Evolutionary conservation across 345 rosid species (phyloP), one percentile per base, ranked within the genome.

Genomic region (Arabidopsis arenosa): DNA sequence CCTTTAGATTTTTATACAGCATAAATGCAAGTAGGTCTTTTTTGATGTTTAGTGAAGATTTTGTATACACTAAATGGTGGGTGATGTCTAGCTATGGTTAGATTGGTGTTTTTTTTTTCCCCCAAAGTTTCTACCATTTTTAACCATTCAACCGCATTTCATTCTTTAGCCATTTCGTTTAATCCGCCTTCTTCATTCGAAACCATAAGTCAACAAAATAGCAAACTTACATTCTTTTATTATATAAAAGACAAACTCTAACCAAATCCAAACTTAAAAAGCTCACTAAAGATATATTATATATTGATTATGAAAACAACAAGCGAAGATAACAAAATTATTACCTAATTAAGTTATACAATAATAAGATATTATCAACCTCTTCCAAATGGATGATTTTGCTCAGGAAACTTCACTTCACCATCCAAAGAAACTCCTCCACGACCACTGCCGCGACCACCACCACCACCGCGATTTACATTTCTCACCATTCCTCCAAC

Each of bases 401-500:
- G 64, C 65, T 73, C 77, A 17, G 53, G 74, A 61, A 60, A 73
- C 39, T 79, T 79, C 60, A 17, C 45, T 54, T 73, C 75, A 54
- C 78, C 78, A 32, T 65, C 76, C 67, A 77, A 49, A 64, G 67
- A 28, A 49, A 56, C 67, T 36, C 44, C 75, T 0, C 68, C 74
- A 43, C 55, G 40, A 63, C 70, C 63, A 58, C 17, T 15, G 2
- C 84, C 72, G 13, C 76, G 80, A 28, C 77, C 56, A 65, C 58
- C 43, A 44, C 52, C 73, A 23, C 49, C 65, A 14, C 84, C 72
- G 49, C 77, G 81, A 32, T 75, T 81, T 5, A 79, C 80, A 58
- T 73, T 86, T 75, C 88, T 84, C 56, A 82, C 80, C 81, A 83
- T 80, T 58, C 88, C 89, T 45, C 96, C 94, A 65, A 91, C 97